A percentile compares a stretch with the other conserved stretches of the same genome.
These are phyloP conservation scores for Clavispora carvajalis DNA, from an alignment of 805 yeast genomes.

Conservation along the genomic window DNA sequence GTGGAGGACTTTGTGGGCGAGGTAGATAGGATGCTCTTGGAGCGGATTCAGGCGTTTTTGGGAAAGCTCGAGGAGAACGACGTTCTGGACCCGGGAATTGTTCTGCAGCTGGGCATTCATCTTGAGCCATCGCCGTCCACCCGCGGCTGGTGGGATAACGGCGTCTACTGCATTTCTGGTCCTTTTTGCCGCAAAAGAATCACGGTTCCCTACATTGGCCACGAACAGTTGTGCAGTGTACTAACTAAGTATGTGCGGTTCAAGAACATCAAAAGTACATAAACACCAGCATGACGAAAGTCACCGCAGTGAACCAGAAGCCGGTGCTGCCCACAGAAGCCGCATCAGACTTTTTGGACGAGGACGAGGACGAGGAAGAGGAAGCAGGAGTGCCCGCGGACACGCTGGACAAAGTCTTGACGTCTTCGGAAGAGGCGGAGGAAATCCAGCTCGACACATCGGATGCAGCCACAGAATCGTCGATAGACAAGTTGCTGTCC, in stretches of 20 bases:
- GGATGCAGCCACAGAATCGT: conserved; percentile 38
- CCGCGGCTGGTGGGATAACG: neutral
- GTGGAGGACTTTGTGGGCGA: conserved; percentile 9
- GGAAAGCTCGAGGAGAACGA: too few species aligned
- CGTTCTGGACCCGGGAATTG: neutral
- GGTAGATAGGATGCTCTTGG: conserved; percentile 8
- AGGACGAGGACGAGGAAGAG: conserved; percentile 8
- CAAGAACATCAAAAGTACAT: conserved; percentile 6
- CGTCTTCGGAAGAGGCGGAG: conserved; percentile 24
- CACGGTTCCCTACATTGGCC: conserved; percentile 12
- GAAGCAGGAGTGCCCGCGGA: conserved; percentile 16
- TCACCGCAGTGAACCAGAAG: conserved; percentile 5
- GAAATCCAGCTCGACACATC: conserved; percentile 44
- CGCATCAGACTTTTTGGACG: conserved; percentile 22
- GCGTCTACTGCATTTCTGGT: neutral
- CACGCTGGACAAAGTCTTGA: conserved; percentile 23
- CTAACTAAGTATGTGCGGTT: conserved; percentile 3
- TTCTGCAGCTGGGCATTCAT: neutral
- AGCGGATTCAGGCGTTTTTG: conserved; percentile 3
- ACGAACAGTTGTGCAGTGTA: conserved; percentile 12
- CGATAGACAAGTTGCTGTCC: conserved; percentile 49
- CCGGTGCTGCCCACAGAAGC: conserved; percentile 8
- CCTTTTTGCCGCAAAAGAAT: conserved; percentile 3
- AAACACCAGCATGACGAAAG: conserved; percentile 10
- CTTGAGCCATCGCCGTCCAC: neutral